Evolutionary conservation across 179 eudicot species (phyloP).

Genomic region (Beta macrorhiza): DNA sequence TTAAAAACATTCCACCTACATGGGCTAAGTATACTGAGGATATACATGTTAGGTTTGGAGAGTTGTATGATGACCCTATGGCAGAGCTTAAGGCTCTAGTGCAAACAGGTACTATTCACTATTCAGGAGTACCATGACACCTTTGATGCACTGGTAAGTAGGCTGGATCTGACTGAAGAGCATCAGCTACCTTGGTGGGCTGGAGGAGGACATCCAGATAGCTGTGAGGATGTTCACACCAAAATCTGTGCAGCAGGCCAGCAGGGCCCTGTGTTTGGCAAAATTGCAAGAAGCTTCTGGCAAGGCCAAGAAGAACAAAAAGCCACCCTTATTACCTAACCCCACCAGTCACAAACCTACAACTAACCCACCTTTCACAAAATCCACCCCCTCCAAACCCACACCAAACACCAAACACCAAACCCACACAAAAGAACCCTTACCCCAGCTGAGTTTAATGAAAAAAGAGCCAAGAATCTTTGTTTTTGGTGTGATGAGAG

Average conservation of each 20-base stretch:
- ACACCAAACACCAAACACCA: neutral
- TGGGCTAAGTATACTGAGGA: neutral
- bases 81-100: neutral
- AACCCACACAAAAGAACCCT: too few species aligned
- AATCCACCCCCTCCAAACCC: too few species aligned
- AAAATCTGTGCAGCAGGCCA: neutral
- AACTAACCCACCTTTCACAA: neutral
- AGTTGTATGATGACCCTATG: neutral
- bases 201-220: neutral
- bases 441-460: too few species aligned
- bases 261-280: too few species aligned
- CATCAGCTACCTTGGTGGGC: neutral
- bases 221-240: neutral
- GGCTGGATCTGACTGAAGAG: neutral
- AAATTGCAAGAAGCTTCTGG: too few species aligned
- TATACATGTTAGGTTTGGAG: neutral
- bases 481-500: conserved; percentile 17
- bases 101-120: neutral
- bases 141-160: neutral
- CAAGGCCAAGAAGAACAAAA: too few species aligned
- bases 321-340: neutral
- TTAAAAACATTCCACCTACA: too few species aligned
- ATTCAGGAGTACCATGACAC: neutral
- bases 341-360: neutral
- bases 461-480: neutral